These are phyloP conservation scores for Lactarius akahatsu DNA, from an alignment of 768 basidiomycete genomes.

Conservation along the genomic window DNA sequence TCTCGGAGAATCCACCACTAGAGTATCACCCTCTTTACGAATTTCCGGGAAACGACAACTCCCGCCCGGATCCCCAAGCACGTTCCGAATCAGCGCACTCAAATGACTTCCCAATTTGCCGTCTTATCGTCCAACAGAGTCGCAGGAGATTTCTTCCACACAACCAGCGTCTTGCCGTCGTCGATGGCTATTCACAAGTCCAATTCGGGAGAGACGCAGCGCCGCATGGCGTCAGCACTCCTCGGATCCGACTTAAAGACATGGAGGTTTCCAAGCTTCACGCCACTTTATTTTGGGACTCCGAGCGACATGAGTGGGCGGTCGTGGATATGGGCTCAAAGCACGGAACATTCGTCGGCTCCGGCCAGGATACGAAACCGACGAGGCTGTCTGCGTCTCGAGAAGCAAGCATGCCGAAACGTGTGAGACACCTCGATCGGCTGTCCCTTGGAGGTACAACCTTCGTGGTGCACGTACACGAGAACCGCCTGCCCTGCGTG, in stretches of 20 bases:
- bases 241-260: slow-evolving; percentile 75
- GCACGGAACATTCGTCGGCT: slow-evolving; percentile 71
- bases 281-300: slow-evolving; percentile 73
- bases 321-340: slow-evolving; percentile 84
- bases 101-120: slow-evolving; percentile 33
- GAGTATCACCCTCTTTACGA: slow-evolving; percentile 55
- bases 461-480: slow-evolving; percentile 70
- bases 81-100: slow-evolving; percentile 10
- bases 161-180: slow-evolving; percentile 51
- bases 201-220: slow-evolving; percentile 74
- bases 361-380: slow-evolving; percentile 28
- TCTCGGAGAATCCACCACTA: slow-evolving; percentile 7
- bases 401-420: slow-evolving; percentile 65
- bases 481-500: slow-evolving; percentile 56
- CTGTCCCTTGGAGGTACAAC: slow-evolving; percentile 69
- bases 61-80: slow-evolving; percentile 6
- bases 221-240: slow-evolving; percentile 48
- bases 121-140: slow-evolving; percentile 41
- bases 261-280: slow-evolving; percentile 84
- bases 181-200: slow-evolving; percentile 62
- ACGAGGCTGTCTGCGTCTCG: slow-evolving; percentile 56
- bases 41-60: slow-evolving; percentile 51
- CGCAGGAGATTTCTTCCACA: slow-evolving; percentile 48
- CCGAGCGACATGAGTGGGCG: slow-evolving; percentile 57
- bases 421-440: slow-evolving; percentile 60